These are phyloP conservation scores for Trifolium pratense DNA, from an alignment of 306 rosid species.

Conservation along the genomic window DNA sequence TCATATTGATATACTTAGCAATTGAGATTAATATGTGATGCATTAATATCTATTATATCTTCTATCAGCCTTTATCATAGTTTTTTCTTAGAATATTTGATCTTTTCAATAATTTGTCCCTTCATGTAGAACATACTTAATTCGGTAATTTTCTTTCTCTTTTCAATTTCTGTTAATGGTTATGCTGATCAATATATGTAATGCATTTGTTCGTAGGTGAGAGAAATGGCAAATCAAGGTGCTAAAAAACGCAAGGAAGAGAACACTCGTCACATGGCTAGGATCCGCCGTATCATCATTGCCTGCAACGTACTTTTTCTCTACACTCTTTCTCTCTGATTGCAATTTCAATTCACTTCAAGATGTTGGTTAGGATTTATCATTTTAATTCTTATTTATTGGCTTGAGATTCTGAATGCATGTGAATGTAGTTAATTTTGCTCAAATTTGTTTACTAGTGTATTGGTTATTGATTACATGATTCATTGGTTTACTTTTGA, in stretches of 20 bases:
- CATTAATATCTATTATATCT: too few species aligned
- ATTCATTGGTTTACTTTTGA: constrained; percentile 29
- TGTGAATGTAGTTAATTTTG: not conserved
- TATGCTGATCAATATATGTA: too few species aligned
- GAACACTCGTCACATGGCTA: constrained; percentile 82
- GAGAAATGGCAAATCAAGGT: constrained; percentile 88
- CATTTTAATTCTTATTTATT: not conserved
- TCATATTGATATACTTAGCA: too few species aligned
- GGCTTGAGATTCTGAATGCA: constrained; percentile 1
- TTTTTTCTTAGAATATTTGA: too few species aligned
- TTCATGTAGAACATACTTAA: too few species aligned
- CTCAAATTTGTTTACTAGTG: not conserved
- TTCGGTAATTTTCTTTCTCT: too few species aligned
- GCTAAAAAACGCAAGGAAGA: constrained; percentile 98
- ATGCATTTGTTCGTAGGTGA: too few species aligned
- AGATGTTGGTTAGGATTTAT: not conserved
- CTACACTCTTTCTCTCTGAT: not conserved
- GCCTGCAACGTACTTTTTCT: constrained; percentile 65
- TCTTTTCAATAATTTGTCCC: too few species aligned
- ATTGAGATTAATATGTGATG: too few species aligned
- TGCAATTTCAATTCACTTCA: not conserved
- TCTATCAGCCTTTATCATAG: too few species aligned
- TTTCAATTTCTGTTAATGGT: too few species aligned
- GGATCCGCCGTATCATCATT: constrained; percentile 71
- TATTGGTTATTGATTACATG: constrained; percentile 8